These are phyloP conservation scores for Trichoderma atrobrunneum DNA, from an alignment of 2,329 filamentous ascomycete genomes.

Conservation along the genomic window DNA sequence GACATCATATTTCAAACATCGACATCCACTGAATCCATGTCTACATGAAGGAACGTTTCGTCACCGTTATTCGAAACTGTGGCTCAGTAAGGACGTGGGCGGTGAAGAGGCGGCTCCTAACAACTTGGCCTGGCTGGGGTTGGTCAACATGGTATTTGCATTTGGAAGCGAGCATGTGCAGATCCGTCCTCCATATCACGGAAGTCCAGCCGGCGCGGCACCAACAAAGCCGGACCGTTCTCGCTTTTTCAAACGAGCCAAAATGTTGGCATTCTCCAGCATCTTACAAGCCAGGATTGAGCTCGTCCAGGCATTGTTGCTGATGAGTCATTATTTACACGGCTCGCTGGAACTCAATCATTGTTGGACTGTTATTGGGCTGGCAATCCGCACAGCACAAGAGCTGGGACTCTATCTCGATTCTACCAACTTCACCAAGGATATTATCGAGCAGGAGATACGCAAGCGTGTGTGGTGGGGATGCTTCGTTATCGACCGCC, in stretches of 20 bases:
- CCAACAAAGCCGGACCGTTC: constrained; percentile 7
- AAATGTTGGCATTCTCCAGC: constrained; percentile 10
- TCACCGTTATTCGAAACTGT: constrained; percentile 4
- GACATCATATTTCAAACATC: constrained; percentile 5
- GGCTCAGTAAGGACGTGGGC: constrained; percentile 12
- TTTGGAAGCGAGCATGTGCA: constrained; percentile 11
- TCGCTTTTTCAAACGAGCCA: constrained; percentile 13
- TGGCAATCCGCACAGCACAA: constrained; percentile 9
- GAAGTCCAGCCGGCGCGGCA: background rate
- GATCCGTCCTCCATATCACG: background rate
- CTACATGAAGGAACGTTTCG: constrained; percentile 9
- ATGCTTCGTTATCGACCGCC: constrained; percentile 12
- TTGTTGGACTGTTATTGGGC: constrained; percentile 10
- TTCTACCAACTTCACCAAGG: background rate
- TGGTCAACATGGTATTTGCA: constrained; percentile 15
- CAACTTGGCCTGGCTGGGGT: constrained; percentile 1
- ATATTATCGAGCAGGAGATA: constrained; percentile 11
- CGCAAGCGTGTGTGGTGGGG: constrained; percentile 17
- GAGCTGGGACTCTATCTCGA: constrained; percentile 12
- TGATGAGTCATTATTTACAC: constrained; percentile 14
- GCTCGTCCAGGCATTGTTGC: constrained; percentile 6
- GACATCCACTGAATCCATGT: constrained; percentile 13
- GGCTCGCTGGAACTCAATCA: constrained; percentile 10
- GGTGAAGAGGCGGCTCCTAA: constrained; percentile 11
- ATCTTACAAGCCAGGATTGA: constrained; percentile 11